Conservation (phyloP, 2,329 filamentous ascomycete genomes). For the Apiospora arundinis region DNA sequence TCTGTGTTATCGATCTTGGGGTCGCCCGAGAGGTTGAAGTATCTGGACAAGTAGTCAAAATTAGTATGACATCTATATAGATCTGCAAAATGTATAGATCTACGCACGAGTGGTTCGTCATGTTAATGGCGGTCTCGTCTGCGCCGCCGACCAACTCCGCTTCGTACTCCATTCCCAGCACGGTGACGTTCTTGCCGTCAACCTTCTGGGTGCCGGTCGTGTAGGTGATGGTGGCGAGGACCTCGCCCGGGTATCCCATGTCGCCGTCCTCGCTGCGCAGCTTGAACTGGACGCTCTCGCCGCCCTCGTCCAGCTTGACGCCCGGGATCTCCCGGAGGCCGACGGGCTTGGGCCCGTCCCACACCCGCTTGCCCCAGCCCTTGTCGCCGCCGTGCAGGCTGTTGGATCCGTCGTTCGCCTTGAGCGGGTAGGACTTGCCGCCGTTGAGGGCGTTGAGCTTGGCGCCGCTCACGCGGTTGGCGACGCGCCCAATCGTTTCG, state of each 20-base stretch:
- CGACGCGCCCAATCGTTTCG: conserved; percentile 85
- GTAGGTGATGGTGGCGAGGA: conserved; percentile 81
- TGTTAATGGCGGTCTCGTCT: conserved; percentile 89
- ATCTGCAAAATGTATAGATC: background rate
- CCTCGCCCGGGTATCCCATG: conserved; percentile 86
- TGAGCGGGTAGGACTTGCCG: conserved; percentile 69
- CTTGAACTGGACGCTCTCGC: conserved; percentile 70
- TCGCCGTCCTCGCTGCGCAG: conserved; percentile 80
- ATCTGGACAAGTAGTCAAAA: conserved; percentile 45
- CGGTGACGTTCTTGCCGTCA: conserved; percentile 66
- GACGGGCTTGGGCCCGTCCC: conserved; percentile 72
- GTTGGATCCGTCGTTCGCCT: conserved; percentile 79
- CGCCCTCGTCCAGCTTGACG: conserved; percentile 60
- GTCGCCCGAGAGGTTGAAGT: conserved; percentile 68
- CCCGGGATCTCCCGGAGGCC: conserved; percentile 58
- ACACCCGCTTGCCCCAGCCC: conserved; percentile 84
- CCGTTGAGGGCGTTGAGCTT: conserved; percentile 75
- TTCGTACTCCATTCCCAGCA: conserved; percentile 89
- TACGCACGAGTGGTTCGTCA: conserved; percentile 91
- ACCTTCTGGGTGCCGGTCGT: conserved; percentile 72
- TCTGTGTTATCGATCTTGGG: conserved; percentile 60
- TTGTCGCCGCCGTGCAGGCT: conserved; percentile 73
- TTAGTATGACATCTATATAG: background rate
- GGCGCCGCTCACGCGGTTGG: conserved; percentile 81
- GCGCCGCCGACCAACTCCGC: conserved; percentile 78